A percentile compares a stretch with the other conserved stretches of the same genome.
These are phyloP conservation scores for Xanthoconium stramineum DNA, from an alignment of 768 basidiomycete species.

Conservation along the genomic window DNA sequence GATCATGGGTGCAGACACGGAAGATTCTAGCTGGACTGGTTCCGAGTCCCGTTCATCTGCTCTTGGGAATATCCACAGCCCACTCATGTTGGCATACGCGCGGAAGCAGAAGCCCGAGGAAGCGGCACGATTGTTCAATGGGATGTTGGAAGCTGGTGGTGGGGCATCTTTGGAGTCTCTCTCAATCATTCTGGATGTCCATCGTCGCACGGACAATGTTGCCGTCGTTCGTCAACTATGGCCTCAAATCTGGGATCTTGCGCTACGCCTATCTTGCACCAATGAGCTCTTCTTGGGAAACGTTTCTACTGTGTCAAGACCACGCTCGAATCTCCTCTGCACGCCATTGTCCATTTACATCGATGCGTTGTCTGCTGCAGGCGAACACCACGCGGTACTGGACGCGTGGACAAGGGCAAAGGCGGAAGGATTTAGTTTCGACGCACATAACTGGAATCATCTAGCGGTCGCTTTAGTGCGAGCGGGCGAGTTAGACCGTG, in stretches of 20 bases:
- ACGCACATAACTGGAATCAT: conserved; percentile 91
- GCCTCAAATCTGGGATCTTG: conserved; percentile 63
- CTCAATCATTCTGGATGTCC: conserved; percentile 66
- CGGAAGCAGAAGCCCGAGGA: conserved; percentile 42
- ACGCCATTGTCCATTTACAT: conserved; percentile 81
- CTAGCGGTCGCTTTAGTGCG: conserved; percentile 71
- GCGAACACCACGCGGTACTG: conserved; percentile 59
- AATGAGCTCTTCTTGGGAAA: conserved; percentile 33
- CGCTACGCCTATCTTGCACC: conserved; percentile 39
- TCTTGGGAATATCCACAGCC: conserved; percentile 56
- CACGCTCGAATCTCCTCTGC: conserved; percentile 59
- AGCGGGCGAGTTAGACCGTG: conserved; percentile 77
- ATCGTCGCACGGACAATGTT: conserved; percentile 56
- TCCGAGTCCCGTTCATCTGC: conserved; percentile 39
- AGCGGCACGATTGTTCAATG: conserved; percentile 55
- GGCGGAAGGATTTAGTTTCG: conserved; percentile 67
- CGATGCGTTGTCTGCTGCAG: conserved; percentile 64
- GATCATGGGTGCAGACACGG: conserved; percentile 39
- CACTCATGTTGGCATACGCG: conserved; percentile 56
- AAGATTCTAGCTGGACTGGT: conserved; percentile 38
- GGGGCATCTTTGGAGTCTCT: conserved; percentile 58
- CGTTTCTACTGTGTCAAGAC: conserved; percentile 16
- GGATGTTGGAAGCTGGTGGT: conserved; percentile 52
- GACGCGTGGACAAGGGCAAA: conserved; percentile 65
- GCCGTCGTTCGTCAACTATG: conserved; percentile 61